Evolutionary conservation across 73 alveolate genomes (phyloP).

Genomic region (Symbiodinium natans): DNA sequence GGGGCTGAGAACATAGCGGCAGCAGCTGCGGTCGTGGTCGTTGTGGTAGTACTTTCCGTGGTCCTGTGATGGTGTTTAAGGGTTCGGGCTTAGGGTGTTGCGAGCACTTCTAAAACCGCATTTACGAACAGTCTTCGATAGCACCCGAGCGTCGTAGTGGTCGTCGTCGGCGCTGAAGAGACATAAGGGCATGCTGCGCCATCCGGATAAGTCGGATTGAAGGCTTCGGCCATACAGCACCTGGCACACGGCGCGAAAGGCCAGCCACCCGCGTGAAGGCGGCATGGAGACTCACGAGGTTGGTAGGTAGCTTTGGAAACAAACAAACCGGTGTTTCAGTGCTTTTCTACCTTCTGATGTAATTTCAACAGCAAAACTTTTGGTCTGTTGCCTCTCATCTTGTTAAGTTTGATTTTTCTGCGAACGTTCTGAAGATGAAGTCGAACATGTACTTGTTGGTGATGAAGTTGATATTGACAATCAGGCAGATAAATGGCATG

Average conservation of each 20-base stretch:
- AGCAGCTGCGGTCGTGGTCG: conserved; percentile 14
- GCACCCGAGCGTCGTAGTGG: background rate
- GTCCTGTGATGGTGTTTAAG: background rate
- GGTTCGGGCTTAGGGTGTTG: background rate
- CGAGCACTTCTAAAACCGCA: background rate
- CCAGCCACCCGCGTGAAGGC: background rate
- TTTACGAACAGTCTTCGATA: background rate
- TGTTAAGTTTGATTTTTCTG: background rate
- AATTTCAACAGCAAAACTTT: background rate
- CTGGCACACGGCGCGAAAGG: background rate
- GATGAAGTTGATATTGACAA: background rate
- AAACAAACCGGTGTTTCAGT: background rate
- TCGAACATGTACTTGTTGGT: background rate
- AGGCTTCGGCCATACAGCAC: conserved; percentile 78
- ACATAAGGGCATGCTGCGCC: conserved; percentile 55
- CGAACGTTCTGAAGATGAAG: background rate
- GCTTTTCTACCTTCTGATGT: background rate
- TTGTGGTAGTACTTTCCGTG: conserved; percentile 16
- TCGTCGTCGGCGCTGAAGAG: background rate
- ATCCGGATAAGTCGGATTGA: conserved; percentile 20
- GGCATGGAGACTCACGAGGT: background rate
- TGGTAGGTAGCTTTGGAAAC: background rate
- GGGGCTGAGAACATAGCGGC: background rate
- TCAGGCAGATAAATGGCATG: background rate
- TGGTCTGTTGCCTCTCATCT: background rate